A percentile compares a stretch with the other conserved stretches of the same genome.
Evolutionary conservation across 176 grass and related monocot species (phyloP).

Genomic region (Elaeis guineensis): DNA sequence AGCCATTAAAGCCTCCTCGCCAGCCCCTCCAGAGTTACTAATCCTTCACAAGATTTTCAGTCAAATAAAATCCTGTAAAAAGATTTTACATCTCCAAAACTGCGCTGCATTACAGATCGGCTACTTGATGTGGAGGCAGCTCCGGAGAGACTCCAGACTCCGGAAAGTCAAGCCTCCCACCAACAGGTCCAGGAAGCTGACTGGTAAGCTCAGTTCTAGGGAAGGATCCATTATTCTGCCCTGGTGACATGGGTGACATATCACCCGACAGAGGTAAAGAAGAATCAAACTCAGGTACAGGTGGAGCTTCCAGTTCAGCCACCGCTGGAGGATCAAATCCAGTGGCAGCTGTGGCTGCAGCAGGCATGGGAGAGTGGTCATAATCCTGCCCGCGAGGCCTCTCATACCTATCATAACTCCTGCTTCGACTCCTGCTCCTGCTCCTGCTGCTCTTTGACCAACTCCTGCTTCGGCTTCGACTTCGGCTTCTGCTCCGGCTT

Average conservation of each 20-base stretch:
- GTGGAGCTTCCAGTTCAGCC: not conserved
- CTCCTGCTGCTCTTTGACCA: slow-evolving; percentile 36
- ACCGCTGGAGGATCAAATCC: no score
- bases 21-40: no score
- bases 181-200: not conserved
- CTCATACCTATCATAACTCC: slow-evolving; percentile 16
- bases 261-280: not conserved
- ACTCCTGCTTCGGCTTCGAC: slow-evolving; percentile 39
- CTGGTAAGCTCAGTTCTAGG: not conserved
- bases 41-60: no score
- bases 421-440: slow-evolving; percentile 28
- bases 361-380: not conserved
- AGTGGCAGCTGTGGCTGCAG: not conserved
- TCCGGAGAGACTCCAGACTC: no score
- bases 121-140: no score
- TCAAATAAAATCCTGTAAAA: no score
- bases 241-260: slow-evolving; percentile 8
- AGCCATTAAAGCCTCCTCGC: no score
- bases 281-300: not conserved
- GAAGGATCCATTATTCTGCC: slow-evolving; percentile 2
- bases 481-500: slow-evolving; percentile 41
- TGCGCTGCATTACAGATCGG: no score
- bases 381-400: slow-evolving; percentile 21
- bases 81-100: no score
- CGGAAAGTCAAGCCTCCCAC: not conserved